Base-by-base conservation (phyloP, 164 flowering plant genomes). In the Vitis rotundifolia region DNA sequence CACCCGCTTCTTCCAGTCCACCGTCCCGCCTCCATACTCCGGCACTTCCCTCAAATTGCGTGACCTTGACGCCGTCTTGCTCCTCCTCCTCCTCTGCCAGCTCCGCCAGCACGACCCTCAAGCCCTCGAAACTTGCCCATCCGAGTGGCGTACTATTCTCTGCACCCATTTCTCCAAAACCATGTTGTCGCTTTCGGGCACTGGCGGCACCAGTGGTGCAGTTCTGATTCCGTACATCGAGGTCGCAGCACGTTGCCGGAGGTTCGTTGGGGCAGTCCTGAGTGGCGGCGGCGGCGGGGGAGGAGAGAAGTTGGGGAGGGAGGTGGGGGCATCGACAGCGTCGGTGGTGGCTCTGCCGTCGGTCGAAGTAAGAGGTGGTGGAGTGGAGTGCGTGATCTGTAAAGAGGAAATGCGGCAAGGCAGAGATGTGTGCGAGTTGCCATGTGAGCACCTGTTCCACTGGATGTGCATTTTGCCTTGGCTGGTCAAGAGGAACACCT, bases 361-460 rank as follows among this genome's bases (percentile, higher is more conserved):
- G 62, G 92, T 86, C 79, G 89, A 77, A 68, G 85, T 78, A 58
- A 47, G 16, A 2, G 78, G 55, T 15, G 83, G 76, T 0, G 77
- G 78, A 2, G 63, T 4, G 37, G 88, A 88, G 72, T 93, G 98
- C 58, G 91, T 77, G 78, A 78, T 95, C 51, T 95, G 99, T 31
- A 86, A 68, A 61, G 99, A 93, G 76, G 94, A 85, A 69, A 85
- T 91, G 91, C 69, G 58, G 9, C 79, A 71, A 74, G 92, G 92
- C 49, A 89, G 93, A 67, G 92, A 85, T 50, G 94, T 81, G 50
- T 95, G 98, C 71, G 77, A 88, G 61, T 63, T 93, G 87, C 98
- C 99, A 14, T 95, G 99, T 70, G 68, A 73, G 63, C 99, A 95
- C 72, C 74, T 80, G 84, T 95, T 91, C 70, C 99, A 95, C 66